phyloP scores from a whole-genome alignment of 345 rosid species.

The Populus euphratica region DNA sequence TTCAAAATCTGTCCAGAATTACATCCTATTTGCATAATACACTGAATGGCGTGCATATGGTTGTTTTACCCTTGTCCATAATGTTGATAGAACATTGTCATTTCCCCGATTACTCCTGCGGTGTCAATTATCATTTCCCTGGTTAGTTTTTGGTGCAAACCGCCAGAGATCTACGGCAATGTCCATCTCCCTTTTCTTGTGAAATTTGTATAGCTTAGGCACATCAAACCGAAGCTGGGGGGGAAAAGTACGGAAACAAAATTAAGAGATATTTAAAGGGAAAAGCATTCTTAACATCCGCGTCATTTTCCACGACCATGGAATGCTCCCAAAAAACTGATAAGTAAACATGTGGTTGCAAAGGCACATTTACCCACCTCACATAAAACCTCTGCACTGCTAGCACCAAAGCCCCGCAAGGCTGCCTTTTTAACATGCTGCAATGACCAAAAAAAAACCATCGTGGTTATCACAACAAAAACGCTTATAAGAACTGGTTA shows the following conservation, averaged over 20 bases:
- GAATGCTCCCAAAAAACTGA: neutral
- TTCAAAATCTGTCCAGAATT: neutral
- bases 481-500: neutral
- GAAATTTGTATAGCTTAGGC: conserved; percentile 81
- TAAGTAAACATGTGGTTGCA: neutral
- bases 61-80: neutral
- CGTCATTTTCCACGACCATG: too few relatives aligned
- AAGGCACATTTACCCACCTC: conserved; percentile 48
- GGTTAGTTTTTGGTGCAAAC: conserved; percentile 52
- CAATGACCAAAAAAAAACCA: neutral
- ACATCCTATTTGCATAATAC: neutral
- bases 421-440: conserved; percentile 83
- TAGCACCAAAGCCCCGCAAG: conserved; percentile 66
- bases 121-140: conserved; percentile 10
- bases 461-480: neutral
- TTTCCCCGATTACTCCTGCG: neutral
- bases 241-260: neutral
- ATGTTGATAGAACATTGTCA: neutral
- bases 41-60: neutral
- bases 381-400: conserved; percentile 80
- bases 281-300: neutral
- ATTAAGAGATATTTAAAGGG: neutral
- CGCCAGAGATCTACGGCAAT: conserved; percentile 96
- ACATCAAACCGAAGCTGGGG: conserved; percentile 73
- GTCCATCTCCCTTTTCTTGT: conserved; percentile 80